These are phyloP conservation scores for Aspergillus fructus DNA, from an alignment of 2,329 filamentous ascomycete genomes.

Conservation along the genomic window DNA sequence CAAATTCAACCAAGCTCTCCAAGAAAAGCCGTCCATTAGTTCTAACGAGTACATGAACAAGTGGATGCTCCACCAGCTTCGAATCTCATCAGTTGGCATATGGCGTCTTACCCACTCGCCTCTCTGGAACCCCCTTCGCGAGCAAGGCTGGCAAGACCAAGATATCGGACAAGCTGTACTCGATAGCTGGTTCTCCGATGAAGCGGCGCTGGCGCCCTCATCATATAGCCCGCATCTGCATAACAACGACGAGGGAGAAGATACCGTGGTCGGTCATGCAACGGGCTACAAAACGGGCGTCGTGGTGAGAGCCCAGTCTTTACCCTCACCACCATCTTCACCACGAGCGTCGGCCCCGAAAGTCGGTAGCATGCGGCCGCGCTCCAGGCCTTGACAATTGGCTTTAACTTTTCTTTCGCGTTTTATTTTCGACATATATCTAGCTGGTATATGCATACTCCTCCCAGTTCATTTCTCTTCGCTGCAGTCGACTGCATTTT, in stretches of 20 bases:
- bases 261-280: not conserved
- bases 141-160: slow-evolving; percentile 18
- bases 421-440: not conserved
- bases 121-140: slow-evolving; percentile 16
- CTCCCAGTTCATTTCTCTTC: not conserved
- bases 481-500: not conserved
- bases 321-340: not conserved
- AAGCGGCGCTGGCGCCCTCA: slow-evolving; percentile 5
- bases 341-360: not conserved
- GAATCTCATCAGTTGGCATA: slow-evolving; percentile 29
- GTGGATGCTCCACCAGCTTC: slow-evolving; percentile 33
- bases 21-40: not conserved
- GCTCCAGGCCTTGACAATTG: not conserved
- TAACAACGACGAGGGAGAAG: not conserved
- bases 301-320: not conserved
- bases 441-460: too few relatives aligned
- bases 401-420: not conserved
- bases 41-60: slow-evolving; percentile 25
- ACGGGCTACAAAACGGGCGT: not conserved
- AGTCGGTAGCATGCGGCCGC: not conserved
- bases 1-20: not conserved
- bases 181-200: slow-evolving; percentile 24
- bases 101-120: slow-evolving; percentile 23
- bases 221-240: not conserved
- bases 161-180: slow-evolving; percentile 24